Evolutionary conservation across 2,329 filamentous ascomycete species (phyloP).

Genomic region (Epichloe uncinata): DNA sequence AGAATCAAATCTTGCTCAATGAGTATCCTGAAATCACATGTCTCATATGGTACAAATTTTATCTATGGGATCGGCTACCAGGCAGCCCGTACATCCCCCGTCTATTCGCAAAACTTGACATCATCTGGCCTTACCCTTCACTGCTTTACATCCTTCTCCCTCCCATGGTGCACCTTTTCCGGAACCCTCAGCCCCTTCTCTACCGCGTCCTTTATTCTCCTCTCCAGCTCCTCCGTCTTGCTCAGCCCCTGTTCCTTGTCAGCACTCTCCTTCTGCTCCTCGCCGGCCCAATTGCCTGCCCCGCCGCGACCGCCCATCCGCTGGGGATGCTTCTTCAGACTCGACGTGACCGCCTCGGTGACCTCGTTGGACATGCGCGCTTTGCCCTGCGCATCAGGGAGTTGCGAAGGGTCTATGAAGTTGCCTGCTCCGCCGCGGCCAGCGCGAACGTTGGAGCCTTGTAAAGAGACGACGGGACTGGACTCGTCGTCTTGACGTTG

Average conservation of each 20-base stretch:
- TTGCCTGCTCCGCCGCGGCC: conserved; percentile 43
- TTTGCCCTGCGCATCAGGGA: conserved; percentile 20
- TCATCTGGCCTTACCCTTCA: not conserved
- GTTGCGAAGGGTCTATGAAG: conserved; percentile 29
- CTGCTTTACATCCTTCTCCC: conserved; percentile 7
- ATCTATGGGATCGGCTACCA: too few relatives aligned
- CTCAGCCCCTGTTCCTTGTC: conserved; percentile 12
- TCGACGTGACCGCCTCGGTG: conserved; percentile 21
- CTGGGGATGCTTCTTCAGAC: conserved; percentile 13
- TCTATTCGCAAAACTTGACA: not conserved
- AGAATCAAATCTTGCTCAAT: too few relatives aligned
- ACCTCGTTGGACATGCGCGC: conserved; percentile 21
- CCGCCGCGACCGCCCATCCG: conserved; percentile 36
- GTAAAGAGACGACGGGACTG: conserved; percentile 7
- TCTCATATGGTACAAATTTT: too few relatives aligned
- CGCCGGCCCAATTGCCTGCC: conserved; percentile 39
- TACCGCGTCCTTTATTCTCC: conserved; percentile 30
- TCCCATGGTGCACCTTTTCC: conserved; percentile 27
- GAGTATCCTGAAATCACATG: too few relatives aligned
- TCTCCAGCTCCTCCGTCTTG: conserved; percentile 27
- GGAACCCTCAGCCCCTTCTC: conserved; percentile 34
- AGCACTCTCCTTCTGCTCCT: conserved; percentile 14
- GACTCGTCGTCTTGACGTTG: conserved; percentile 22
- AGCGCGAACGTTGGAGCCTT: conserved; percentile 5
- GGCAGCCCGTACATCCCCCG: too few relatives aligned